A percentile compares a stretch with the other conserved stretches of the same genome.
Evolutionary conservation across 2,329 filamentous ascomycete species (phyloP).

Genomic region (Aureobasidium sp.): DNA sequence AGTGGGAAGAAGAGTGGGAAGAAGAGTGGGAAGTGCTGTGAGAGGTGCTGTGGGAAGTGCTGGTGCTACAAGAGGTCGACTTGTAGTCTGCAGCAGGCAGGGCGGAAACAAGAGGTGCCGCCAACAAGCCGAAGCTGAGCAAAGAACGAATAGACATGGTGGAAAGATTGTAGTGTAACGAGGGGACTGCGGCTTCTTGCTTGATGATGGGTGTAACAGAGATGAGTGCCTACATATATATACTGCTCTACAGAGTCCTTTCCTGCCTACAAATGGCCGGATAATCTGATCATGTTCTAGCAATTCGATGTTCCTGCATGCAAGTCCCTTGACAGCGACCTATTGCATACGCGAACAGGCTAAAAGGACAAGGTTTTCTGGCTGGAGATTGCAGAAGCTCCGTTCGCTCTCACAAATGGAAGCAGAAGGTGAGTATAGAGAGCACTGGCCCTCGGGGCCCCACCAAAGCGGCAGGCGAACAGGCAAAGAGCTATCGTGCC

Average conservation of each 20-base stretch:
- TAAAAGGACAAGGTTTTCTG: slow-evolving; percentile 1
- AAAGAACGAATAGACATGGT: slow-evolving; percentile 16
- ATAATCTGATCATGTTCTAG: slow-evolving; percentile 7
- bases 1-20: background rate
- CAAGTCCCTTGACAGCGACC: background rate
- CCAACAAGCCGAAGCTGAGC: slow-evolving; percentile 12
- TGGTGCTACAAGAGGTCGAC: slow-evolving; percentile 11
- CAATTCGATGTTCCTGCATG: background rate
- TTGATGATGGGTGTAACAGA: slow-evolving; percentile 5
- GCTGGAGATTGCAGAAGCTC: background rate
- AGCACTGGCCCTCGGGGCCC: slow-evolving; percentile 11
- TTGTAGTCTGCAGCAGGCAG: slow-evolving; percentile 11
- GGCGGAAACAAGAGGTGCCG: slow-evolving; percentile 7
- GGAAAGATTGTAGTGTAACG: background rate
- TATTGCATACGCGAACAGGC: slow-evolving; percentile 1
- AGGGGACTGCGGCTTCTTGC: slow-evolving; percentile 9
- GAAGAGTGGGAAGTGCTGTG: background rate
- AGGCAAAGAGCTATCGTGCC: background rate
- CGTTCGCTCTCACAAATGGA: background rate
- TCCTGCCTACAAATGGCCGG: background rate
- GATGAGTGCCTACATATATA: slow-evolving; percentile 1
- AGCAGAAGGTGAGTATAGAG: background rate
- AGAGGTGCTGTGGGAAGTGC: slow-evolving; percentile 5
- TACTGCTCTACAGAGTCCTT: background rate
- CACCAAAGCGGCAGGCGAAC: background rate